phyloP scores from a whole-genome alignment of 1,284 basidiomycete genomes.

The Heliocybe sulcata region DNA sequence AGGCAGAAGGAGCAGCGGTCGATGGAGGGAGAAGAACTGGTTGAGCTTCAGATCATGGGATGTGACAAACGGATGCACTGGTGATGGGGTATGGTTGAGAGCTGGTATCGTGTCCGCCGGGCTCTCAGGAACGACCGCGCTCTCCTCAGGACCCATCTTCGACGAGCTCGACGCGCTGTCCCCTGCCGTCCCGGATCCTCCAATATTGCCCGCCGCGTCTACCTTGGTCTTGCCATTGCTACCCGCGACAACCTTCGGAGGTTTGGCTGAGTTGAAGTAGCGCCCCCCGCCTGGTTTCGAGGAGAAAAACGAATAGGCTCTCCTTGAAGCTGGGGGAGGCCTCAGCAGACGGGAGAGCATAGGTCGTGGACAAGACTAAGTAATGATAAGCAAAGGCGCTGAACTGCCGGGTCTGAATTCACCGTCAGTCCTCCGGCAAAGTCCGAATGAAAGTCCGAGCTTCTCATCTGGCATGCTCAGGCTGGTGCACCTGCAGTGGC shows the following conservation, averaged over 20 bases:
- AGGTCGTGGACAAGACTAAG: not conserved
- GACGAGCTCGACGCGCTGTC: conserved; percentile 6
- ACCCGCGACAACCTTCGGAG: conserved; percentile 39
- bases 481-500: too few relatives aligned
- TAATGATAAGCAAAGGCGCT: not conserved
- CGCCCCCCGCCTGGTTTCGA: conserved; percentile 69
- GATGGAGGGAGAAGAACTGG: conserved; percentile 72
- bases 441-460: not conserved
- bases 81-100: conserved; percentile 15
- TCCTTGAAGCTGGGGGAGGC: conserved; percentile 36
- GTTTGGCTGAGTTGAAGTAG: conserved; percentile 66
- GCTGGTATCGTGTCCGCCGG: conserved; percentile 5
- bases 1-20: conserved; percentile 61
- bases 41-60: conserved; percentile 67
- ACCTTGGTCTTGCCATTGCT: conserved; percentile 20
- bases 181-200: conserved; percentile 7
- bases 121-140: not conserved
- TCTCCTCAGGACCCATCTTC: not conserved
- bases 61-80: conserved; percentile 46
- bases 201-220: conserved; percentile 12
- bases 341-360: conserved; percentile 40
- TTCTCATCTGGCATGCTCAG: too few relatives aligned
- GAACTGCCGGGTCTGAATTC: not conserved
- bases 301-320: conserved; percentile 73
- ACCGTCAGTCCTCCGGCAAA: not conserved